A percentile compares a stretch with the other conserved stretches of the same genome.
Evolutionary conservation across 495 filamentous ascomycete genomes (phyloP).

Genomic region (Penicillium pancosmium): DNA sequence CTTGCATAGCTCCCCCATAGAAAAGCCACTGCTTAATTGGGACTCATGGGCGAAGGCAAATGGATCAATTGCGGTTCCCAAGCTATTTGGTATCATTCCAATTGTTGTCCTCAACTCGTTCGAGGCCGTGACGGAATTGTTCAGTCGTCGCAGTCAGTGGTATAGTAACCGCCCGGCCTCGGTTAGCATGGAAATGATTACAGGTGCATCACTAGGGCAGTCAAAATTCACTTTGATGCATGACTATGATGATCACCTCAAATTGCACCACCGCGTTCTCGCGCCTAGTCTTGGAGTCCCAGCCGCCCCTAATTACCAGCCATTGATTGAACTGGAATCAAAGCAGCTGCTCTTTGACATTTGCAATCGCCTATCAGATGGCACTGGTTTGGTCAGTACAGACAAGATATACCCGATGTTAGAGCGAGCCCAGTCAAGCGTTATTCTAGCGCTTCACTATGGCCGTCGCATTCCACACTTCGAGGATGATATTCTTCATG

Average conservation of each 20-base stretch:
- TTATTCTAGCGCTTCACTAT: constrained; percentile 39
- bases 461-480: constrained; percentile 33
- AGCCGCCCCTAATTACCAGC: constrained; percentile 24
- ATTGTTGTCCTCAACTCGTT: constrained; percentile 33
- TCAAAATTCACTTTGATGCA: constrained; percentile 36
- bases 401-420: constrained; percentile 25
- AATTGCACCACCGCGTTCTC: constrained; percentile 34
- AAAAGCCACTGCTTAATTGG: constrained; percentile 30
- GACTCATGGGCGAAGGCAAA: constrained; percentile 28
- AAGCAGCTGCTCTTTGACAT: constrained; percentile 33
- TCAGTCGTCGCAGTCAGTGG: constrained; percentile 38
- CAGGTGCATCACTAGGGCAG: constrained; percentile 22
- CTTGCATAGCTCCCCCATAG: constrained; percentile 30
- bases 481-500: constrained; percentile 32
- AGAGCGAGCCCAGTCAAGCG: constrained; percentile 33
- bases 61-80: constrained; percentile 30
- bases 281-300: constrained; percentile 27
- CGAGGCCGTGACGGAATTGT: constrained; percentile 35
- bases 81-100: constrained; percentile 32
- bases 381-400: constrained; percentile 18
- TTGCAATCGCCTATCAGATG: neutral
- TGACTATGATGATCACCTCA: constrained; percentile 34
- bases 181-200: constrained; percentile 40
- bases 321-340: constrained; percentile 33
- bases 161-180: constrained; percentile 36